Percentiles rank a stretch among this genome's conserved stretches.
phyloP scores from a whole-genome alignment of 2,329 filamentous ascomycete species.

The Mollisia scopiformis region DNA sequence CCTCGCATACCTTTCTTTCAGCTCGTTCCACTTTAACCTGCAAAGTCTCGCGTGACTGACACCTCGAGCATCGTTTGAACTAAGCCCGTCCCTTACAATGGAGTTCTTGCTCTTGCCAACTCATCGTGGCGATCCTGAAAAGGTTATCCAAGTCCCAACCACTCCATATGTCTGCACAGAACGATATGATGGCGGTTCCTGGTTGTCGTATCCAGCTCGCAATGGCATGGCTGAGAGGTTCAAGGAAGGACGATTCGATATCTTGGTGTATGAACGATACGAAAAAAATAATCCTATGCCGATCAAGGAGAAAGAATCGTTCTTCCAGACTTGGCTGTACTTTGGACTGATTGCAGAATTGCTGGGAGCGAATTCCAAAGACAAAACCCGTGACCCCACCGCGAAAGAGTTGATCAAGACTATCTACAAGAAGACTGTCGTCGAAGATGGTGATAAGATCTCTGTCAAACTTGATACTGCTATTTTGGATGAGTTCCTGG shows the following conservation, averaged over 20 bases:
- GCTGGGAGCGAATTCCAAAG: conserved; percentile 21
- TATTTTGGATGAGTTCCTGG: neutral
- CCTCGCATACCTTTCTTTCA: too few species aligned
- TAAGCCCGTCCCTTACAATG: neutral
- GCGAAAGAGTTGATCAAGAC: neutral
- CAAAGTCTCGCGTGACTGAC: neutral
- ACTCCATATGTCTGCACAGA: conserved; percentile 31
- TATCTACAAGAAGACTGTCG: conserved; percentile 7
- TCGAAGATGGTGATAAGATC: neutral
- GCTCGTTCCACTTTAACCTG: neutral
- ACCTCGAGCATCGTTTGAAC: neutral
- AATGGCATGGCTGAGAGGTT: conserved; percentile 19
- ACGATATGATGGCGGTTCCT: conserved; percentile 34
- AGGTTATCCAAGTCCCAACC: conserved; percentile 19
- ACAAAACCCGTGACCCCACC: neutral
- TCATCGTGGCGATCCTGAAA: conserved; percentile 11
- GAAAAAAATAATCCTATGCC: conserved; percentile 27
- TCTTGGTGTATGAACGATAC: conserved; percentile 10
- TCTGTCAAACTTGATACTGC: neutral
- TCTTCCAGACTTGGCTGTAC: conserved; percentile 40
- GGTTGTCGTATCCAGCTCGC: conserved; percentile 30
- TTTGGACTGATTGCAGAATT: conserved; percentile 39
- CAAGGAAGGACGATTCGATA: neutral
- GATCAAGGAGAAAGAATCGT: conserved; percentile 27
- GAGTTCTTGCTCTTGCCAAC: conserved; percentile 16